phyloP scores from a whole-genome alignment of 441 rosid species.

The Aleurites moluccanus region DNA sequence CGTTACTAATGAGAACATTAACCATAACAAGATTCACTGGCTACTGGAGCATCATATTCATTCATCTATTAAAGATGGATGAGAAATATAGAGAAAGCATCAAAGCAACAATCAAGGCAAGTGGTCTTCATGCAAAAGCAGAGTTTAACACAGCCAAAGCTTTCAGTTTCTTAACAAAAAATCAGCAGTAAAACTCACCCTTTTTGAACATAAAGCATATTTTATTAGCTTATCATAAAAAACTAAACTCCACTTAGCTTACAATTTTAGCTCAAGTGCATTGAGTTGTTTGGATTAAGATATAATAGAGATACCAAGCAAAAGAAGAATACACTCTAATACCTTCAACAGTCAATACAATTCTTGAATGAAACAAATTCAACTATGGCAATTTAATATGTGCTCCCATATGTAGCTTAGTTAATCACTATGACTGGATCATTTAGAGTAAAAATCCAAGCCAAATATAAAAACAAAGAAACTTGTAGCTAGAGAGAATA shows the following conservation, averaged over 20 bases:
- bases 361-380: background rate
- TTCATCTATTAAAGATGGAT: background rate
- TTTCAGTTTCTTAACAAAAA: slow-evolving; percentile 5
- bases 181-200: background rate
- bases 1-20: background rate
- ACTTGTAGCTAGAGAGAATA: slow-evolving; percentile 6
- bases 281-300: background rate
- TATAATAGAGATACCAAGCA: background rate
- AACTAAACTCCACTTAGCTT: background rate
- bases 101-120: slow-evolving; percentile 8
- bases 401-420: background rate
- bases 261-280: background rate
- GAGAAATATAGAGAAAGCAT: background rate
- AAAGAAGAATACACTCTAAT: background rate
- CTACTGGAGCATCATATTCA: background rate
- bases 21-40: background rate
- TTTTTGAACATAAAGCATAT: background rate
- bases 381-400: background rate
- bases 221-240: background rate
- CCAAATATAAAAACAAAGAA: background rate
- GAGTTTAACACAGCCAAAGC: background rate
- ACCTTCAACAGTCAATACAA: background rate
- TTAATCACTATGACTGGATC: background rate
- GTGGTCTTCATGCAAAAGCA: background rate
- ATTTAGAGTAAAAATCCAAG: background rate